Percentiles rank a stretch among this genome's conserved stretches.
phyloP scores from a whole-genome alignment of 192 early-diverging fungal genomes.

The Thamnidium elegans region DNA sequence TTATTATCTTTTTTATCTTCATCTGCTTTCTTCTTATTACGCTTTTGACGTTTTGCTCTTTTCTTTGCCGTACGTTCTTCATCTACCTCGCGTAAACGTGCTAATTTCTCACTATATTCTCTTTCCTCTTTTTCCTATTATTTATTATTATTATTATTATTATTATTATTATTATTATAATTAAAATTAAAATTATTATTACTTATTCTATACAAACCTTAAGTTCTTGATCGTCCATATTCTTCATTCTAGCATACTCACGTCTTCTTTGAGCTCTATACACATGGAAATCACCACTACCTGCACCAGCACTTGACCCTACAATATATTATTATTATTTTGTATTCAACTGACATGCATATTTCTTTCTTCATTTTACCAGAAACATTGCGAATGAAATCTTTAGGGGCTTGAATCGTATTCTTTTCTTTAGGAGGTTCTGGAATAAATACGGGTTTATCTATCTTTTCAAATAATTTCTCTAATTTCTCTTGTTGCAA shows the following conservation, averaged over 20 bases:
- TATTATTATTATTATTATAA: neutral
- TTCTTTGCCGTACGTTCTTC: conserved; percentile 88
- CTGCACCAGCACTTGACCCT: conserved; percentile 93
- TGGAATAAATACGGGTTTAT: conserved; percentile 78
- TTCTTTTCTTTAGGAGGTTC: conserved; percentile 47
- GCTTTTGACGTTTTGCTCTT: conserved; percentile 78
- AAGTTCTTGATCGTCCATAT: conserved; percentile 69
- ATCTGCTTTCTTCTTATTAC: conserved; percentile 51
- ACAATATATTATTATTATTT: neutral
- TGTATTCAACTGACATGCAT: neutral
- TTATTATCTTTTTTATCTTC: conserved; percentile 34
- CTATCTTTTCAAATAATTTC: conserved; percentile 72
- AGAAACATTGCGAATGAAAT: conserved; percentile 87
- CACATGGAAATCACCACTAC: conserved; percentile 94
- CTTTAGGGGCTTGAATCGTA: conserved; percentile 63
- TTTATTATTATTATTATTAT: neutral
- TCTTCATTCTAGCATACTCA: conserved; percentile 78
- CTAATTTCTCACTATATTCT: conserved; percentile 60
- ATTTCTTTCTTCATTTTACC: conserved; percentile 35
- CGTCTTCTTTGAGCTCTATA: conserved; percentile 84
- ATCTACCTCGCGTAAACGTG: conserved; percentile 55
- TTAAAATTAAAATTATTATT: neutral
- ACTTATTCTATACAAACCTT: conserved; percentile 45
- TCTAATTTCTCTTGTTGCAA: conserved; percentile 62
- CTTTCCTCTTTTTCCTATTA: conserved; percentile 55